phyloP scores from a whole-genome alignment of 805 yeast genomes.

The Pichia scutulata region DNA sequence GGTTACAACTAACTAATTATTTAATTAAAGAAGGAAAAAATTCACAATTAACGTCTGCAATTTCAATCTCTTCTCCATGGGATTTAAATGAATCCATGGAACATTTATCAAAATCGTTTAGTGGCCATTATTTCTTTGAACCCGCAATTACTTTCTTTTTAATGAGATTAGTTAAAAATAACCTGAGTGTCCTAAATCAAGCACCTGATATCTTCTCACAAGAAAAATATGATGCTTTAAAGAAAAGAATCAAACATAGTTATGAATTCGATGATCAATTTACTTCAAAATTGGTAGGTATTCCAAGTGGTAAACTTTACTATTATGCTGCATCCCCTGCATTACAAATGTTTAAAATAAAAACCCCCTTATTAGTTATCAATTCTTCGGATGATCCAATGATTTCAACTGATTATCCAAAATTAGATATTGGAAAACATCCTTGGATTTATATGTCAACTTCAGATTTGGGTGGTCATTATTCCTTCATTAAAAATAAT shows the following conservation, averaged over 20 bases:
- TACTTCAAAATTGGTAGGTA: constrained; percentile 58
- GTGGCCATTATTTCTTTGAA: constrained; percentile 35
- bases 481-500: constrained; percentile 40
- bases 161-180: constrained; percentile 37
- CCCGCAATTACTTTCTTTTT: constrained; percentile 36
- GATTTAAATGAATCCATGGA: constrained; percentile 51
- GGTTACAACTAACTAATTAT: constrained; percentile 57
- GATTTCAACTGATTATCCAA: constrained; percentile 47
- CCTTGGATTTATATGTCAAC: constrained; percentile 52
- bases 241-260: constrained; percentile 33
- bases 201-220: constrained; percentile 22
- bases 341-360: constrained; percentile 44
- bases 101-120: constrained; percentile 31
- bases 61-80: constrained; percentile 65
- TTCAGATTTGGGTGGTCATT: constrained; percentile 67
- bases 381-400: constrained; percentile 66
- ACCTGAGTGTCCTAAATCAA: constrained; percentile 29
- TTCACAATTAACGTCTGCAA: constrained; percentile 48
- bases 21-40: constrained; percentile 58
- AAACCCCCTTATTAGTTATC: constrained; percentile 55
- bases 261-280: constrained; percentile 54
- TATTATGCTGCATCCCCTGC: constrained; percentile 60
- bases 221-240: constrained; percentile 25
- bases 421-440: constrained; percentile 39
- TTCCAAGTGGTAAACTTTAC: constrained; percentile 53